These are phyloP conservation scores for Colletotrichum siamense DNA, from an alignment of 2,329 filamentous ascomycete genomes.

Conservation along the genomic window DNA sequence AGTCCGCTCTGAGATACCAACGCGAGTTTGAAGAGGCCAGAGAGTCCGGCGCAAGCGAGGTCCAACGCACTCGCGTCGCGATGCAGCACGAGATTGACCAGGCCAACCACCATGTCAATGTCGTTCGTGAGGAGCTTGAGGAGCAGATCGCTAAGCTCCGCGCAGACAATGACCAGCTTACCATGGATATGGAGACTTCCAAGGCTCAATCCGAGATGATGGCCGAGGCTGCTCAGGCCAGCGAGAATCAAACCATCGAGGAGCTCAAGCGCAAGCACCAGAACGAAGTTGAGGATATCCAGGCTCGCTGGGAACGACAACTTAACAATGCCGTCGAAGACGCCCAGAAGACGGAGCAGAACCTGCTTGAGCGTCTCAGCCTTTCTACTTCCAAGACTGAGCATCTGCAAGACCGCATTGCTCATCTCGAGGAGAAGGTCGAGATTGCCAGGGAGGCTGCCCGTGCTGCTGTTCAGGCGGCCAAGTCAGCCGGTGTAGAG, in stretches of 20 bases:
- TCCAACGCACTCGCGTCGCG: conserved; percentile 78
- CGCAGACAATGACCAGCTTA: conserved; percentile 77
- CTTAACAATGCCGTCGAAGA: conserved; percentile 80
- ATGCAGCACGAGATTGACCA: conserved; percentile 84
- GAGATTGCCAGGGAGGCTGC: conserved; percentile 90
- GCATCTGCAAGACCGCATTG: conserved; percentile 84
- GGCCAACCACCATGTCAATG: conserved; percentile 85
- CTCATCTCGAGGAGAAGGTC: conserved; percentile 87
- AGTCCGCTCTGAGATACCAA: conserved; percentile 72
- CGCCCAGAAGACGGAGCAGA: conserved; percentile 78
- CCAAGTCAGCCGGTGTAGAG: conserved; percentile 60
- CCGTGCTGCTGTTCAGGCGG: conserved; percentile 79
- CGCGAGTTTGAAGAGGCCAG: conserved; percentile 85
- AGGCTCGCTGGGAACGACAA: conserved; percentile 76
- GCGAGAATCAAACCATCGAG: conserved; percentile 63
- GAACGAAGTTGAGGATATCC: conserved; percentile 75
- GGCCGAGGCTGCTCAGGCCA: conserved; percentile 78
- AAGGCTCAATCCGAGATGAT: conserved; percentile 85
- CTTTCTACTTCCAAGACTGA: conserved; percentile 85
- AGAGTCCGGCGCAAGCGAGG: conserved; percentile 79
- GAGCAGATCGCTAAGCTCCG: conserved; percentile 77
- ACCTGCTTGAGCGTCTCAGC: conserved; percentile 80
- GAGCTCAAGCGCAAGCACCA: conserved; percentile 64
- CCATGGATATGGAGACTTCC: conserved; percentile 79
- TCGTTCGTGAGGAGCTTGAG: conserved; percentile 82